These are phyloP conservation scores for Neoscytalidium dimidiatum DNA, from an alignment of 2,329 filamentous ascomycete genomes.

Conservation along the genomic window DNA sequence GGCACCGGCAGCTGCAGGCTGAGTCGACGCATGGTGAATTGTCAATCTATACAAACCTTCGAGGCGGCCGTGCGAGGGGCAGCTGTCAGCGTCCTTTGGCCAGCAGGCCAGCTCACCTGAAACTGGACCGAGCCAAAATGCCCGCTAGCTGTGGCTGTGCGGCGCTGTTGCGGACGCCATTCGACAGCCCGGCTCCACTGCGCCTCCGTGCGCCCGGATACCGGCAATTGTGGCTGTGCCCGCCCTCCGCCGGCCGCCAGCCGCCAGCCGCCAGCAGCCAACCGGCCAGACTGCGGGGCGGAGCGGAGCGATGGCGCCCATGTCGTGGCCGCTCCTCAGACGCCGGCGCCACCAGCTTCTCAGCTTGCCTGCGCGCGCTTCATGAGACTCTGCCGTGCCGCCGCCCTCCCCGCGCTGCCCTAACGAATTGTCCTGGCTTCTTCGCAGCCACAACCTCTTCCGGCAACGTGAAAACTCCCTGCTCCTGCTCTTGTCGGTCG, in stretches of 20 bases:
- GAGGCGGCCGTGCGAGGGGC: not conserved
- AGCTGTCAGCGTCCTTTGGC: not conserved
- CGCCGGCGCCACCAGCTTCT: too few species aligned
- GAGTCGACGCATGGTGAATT: not conserved
- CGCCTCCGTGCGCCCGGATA: not conserved
- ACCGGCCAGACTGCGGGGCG: not conserved
- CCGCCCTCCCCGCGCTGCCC: too few species aligned
- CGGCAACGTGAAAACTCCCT: too few species aligned
- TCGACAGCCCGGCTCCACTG: not conserved
- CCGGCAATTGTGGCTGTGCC: conserved; percentile 11
- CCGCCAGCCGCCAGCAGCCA: too few species aligned
- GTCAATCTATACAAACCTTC: not conserved
- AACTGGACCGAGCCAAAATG: not conserved
- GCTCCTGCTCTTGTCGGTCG: not conserved
- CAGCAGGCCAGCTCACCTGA: conserved; percentile 8
- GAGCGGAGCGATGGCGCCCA: not conserved
- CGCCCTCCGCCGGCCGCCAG: too few species aligned
- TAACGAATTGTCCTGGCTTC: too few species aligned
- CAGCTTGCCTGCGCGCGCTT: too few species aligned
- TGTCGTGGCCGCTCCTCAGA: not conserved
- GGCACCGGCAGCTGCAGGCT: conserved; percentile 3
- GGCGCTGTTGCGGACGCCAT: not conserved
- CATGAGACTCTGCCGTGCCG: too few species aligned
- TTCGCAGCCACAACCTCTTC: too few species aligned
- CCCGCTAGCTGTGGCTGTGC: conserved; percentile 13